Percentiles rank a stretch among this genome's conserved stretches.
These are phyloP conservation scores for Neocatenulostroma microsporum DNA, from an alignment of 2,329 filamentous ascomycete species.

Conservation along the genomic window DNA sequence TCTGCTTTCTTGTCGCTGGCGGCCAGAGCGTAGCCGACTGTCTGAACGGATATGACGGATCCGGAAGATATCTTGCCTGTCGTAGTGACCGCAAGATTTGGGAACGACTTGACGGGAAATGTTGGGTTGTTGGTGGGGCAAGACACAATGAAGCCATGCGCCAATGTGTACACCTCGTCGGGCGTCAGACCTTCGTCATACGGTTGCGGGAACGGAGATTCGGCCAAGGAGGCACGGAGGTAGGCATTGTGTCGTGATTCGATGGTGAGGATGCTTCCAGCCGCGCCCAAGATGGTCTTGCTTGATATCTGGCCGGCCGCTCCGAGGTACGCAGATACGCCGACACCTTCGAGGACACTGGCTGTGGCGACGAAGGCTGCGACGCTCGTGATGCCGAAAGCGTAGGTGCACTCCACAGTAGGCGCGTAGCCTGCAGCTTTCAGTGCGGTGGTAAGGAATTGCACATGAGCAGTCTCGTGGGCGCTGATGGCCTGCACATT, in stretches of 20 bases:
- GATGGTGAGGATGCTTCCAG: conserved; percentile 56
- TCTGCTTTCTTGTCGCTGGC: neutral
- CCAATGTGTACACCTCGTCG: conserved; percentile 33
- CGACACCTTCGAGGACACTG: conserved; percentile 50
- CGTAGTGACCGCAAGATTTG: conserved; percentile 12
- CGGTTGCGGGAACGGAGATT: conserved; percentile 50
- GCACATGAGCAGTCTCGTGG: conserved; percentile 54
- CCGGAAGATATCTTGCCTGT: conserved; percentile 13
- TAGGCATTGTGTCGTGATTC: conserved; percentile 59
- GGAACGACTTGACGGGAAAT: conserved; percentile 49
- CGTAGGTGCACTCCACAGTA: conserved; percentile 49
- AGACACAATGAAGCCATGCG: conserved; percentile 46
- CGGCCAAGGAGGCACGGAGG: conserved; percentile 31
- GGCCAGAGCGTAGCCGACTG: conserved; percentile 10
- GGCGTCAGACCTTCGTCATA: conserved; percentile 54
- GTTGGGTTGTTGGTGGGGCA: conserved; percentile 50
- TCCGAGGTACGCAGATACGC: conserved; percentile 54
- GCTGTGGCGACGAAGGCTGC: conserved; percentile 46
- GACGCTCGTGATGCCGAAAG: conserved; percentile 35
- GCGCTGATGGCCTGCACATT: conserved; percentile 50
- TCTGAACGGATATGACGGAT: conserved; percentile 9
- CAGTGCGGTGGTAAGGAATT: conserved; percentile 44
- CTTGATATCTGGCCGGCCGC: conserved; percentile 52
- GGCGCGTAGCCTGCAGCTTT: conserved; percentile 42
- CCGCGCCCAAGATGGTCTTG: conserved; percentile 52